These are phyloP conservation scores for Arabidopsis hybrid DNA, from an alignment of 441 rosid species.

Conservation along the genomic window DNA sequence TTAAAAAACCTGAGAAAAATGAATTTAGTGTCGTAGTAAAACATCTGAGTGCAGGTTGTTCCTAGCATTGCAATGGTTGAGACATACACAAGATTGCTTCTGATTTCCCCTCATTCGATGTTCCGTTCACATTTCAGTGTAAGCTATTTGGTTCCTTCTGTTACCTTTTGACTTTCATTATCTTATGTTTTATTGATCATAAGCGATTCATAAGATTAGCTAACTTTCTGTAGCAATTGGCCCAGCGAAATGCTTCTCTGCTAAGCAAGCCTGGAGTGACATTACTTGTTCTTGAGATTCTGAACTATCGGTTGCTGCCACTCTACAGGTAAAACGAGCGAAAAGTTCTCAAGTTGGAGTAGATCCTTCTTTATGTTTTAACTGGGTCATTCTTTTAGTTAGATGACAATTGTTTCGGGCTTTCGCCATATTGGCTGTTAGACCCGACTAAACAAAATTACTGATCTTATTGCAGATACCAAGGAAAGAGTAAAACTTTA, in stretches of 20 bases:
- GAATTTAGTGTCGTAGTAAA: conserved; percentile 28
- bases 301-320: conserved; percentile 95
- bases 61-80: conserved; percentile 99
- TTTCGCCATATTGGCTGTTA: conserved; percentile 23
- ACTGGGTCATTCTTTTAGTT: conserved; percentile 19
- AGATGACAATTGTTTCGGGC: conserved; percentile 10
- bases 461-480: conserved; percentile 63
- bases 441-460: conserved; percentile 22
- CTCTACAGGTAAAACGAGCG: conserved; percentile 73
- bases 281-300: conserved; percentile 90
- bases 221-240: conserved; percentile 76
- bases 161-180: conserved; percentile 28
- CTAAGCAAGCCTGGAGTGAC: conserved; percentile 93
- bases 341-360: conserved; percentile 25
- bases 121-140: conserved; percentile 95
- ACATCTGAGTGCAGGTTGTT: conserved; percentile 70
- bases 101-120: conserved; percentile 89
- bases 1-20: conserved; percentile 17
- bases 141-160: conserved; percentile 47
- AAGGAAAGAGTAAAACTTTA: conserved; percentile 90
- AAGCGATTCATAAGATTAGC: conserved; percentile 36
- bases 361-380: conserved; percentile 15
- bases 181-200: conserved; percentile 14
- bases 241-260: conserved; percentile 84
- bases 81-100: conserved; percentile 93